A percentile compares a stretch with the other conserved stretches of the same genome.
Conservation (phyloP, 73 alveolate genomes). For the Paramecium caudatum region DNA sequence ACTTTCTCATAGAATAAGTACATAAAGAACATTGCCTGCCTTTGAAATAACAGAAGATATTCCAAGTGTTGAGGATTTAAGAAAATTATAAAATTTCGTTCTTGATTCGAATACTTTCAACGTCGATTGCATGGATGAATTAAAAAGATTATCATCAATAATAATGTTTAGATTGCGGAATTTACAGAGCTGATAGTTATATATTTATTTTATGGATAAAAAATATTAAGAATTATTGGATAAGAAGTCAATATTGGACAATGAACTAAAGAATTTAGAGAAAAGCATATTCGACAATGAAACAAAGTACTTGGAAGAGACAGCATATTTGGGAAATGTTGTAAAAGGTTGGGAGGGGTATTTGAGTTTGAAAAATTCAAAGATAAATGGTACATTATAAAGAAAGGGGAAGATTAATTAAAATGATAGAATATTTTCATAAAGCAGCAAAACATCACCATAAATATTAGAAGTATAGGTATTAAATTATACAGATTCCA, state of each 20-base stretch:
- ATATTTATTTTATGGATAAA: constrained; percentile 6
- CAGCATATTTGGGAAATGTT: constrained; percentile 24
- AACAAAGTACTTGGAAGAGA: constrained; percentile 50
- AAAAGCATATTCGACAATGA: constrained; percentile 14
- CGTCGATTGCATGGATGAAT: constrained; percentile 15
- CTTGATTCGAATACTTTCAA: constrained; percentile 6
- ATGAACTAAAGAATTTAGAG: constrained; percentile 37
- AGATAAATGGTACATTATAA: background rate
- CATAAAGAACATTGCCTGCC: constrained; percentile 47
- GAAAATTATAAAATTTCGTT: constrained; percentile 14
- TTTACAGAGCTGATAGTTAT: background rate
- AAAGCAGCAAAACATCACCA: constrained; percentile 18
- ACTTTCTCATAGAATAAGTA: constrained; percentile 47
- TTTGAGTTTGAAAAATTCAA: background rate
- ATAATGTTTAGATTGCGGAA: constrained; percentile 44
- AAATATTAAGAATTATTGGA: background rate
- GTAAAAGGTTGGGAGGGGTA: constrained; percentile 62
- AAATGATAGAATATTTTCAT: constrained; percentile 52
- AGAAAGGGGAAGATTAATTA: constrained; percentile 3
- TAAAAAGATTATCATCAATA: constrained; percentile 34
- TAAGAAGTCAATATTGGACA: background rate
- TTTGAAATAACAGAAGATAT: constrained; percentile 29
- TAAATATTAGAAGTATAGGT: background rate
- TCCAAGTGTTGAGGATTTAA: constrained; percentile 33
- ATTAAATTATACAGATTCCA: background rate